phyloP scores from a whole-genome alignment of 352 stramenopile species.

The Phytophthora rubi region DNA sequence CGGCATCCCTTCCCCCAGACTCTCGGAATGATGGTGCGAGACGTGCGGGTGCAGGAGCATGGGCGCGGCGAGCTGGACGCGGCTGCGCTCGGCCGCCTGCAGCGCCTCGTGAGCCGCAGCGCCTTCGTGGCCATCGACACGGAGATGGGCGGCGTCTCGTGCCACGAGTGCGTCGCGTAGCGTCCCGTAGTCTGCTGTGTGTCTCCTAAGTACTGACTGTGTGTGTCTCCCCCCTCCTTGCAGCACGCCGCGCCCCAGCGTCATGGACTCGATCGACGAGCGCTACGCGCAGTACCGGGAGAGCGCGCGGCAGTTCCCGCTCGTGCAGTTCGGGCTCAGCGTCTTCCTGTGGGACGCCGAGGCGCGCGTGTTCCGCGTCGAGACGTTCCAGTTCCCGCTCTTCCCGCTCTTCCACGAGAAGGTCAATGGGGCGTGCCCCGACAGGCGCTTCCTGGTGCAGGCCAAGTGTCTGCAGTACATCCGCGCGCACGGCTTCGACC shows the following conservation, averaged over 20 bases:
- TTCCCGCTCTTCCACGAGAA: slow-evolving; percentile 62
- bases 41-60: slow-evolving; percentile 42
- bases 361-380: slow-evolving; percentile 52
- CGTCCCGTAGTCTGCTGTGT: no score
- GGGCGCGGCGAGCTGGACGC: slow-evolving; percentile 37
- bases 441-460: slow-evolving; percentile 72
- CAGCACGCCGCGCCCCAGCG: slow-evolving; percentile 49
- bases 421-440: slow-evolving; percentile 27
- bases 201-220: slow-evolving; percentile 12
- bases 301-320: slow-evolving; percentile 63
- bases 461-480: slow-evolving; percentile 82
- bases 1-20: neutral
- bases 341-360: slow-evolving; percentile 64
- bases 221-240: neutral
- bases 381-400: slow-evolving; percentile 79
- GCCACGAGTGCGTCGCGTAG: slow-evolving; percentile 56
- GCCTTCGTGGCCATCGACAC: slow-evolving; percentile 82
- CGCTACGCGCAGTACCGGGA: slow-evolving; percentile 65
- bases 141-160: slow-evolving; percentile 76
- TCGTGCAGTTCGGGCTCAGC: slow-evolving; percentile 82
- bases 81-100: slow-evolving; percentile 39
- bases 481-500: slow-evolving; percentile 76
- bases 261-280: slow-evolving; percentile 78
- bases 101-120: slow-evolving; percentile 38
- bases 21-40: slow-evolving; percentile 10